These are phyloP conservation scores for Pseudozyma pruni DNA, from an alignment of 1,284 basidiomycete genomes.

Conservation along the genomic window DNA sequence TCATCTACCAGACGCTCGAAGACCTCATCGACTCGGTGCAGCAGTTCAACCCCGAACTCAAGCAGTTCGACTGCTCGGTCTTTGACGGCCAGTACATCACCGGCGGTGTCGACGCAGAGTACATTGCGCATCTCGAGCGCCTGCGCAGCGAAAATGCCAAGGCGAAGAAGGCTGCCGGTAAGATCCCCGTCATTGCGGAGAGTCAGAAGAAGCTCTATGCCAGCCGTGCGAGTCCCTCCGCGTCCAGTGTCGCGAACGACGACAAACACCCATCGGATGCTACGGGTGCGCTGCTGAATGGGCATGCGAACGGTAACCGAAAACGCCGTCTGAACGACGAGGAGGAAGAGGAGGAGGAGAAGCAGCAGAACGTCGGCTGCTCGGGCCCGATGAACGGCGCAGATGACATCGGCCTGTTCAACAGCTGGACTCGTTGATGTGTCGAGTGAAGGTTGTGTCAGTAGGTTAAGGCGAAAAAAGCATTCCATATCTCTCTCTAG, in stretches of 20 bases:
- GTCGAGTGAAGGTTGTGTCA: not conserved
- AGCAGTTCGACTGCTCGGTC: constrained; percentile 92
- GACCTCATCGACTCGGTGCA: constrained; percentile 89
- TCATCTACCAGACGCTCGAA: constrained; percentile 94
- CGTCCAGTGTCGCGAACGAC: constrained; percentile 48
- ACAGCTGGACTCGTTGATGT: constrained; percentile 52
- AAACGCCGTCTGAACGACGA: constrained; percentile 33
- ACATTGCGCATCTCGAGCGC: constrained; percentile 81
- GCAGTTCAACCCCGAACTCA: constrained; percentile 83
- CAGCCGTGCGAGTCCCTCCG: constrained; percentile 31
- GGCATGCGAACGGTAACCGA: constrained; percentile 24
- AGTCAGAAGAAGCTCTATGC: constrained; percentile 50
- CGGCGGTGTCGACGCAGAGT: constrained; percentile 88
- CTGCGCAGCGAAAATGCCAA: constrained; percentile 87
- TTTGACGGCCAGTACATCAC: constrained; percentile 98
- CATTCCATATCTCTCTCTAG: not conserved
- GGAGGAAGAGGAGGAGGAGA: constrained; percentile 40
- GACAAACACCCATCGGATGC: constrained; percentile 40
- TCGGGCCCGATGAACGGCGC: constrained; percentile 66
- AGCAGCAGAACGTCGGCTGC: constrained; percentile 51
- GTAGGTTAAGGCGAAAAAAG: not conserved
- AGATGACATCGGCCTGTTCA: constrained; percentile 62
- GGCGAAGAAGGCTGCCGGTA: constrained; percentile 58
- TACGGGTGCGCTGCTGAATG: constrained; percentile 8
- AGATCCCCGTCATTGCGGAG: constrained; percentile 37